Evolutionary conservation across 139 green algal species (phyloP).

Genomic region (Coelastrella sp.): DNA sequence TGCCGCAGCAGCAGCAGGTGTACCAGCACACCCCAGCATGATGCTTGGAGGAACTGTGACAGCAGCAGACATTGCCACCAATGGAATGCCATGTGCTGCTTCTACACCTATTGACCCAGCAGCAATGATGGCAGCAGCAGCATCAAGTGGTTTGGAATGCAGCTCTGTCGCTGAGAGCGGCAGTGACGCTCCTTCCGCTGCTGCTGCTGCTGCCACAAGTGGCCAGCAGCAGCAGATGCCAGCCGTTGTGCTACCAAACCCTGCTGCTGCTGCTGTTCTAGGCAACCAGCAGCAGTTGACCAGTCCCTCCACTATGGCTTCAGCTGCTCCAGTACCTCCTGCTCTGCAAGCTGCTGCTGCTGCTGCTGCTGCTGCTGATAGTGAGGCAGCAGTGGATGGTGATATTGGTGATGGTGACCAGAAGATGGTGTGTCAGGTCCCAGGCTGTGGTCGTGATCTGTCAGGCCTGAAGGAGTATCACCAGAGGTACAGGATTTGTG

Average conservation of each 20-base stretch:
- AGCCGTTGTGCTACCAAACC: neutral
- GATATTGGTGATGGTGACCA: constrained; percentile 42
- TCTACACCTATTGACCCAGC: too few relatives aligned
- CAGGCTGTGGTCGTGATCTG: constrained; percentile 72
- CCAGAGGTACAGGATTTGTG: constrained; percentile 88
- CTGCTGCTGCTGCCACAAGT: neutral
- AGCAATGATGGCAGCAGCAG: neutral
- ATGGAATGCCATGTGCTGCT: too few relatives aligned
- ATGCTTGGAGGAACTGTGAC: neutral
- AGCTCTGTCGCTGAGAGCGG: neutral
- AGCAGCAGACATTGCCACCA: neutral
- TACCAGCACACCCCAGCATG: too few relatives aligned
- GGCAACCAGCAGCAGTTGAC: neutral
- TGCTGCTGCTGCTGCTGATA: neutral
- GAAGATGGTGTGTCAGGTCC: constrained; percentile 69
- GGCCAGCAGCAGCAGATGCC: constrained; percentile 14
- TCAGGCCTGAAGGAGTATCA: constrained; percentile 86
- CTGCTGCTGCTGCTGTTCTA: neutral
- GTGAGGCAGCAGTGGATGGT: constrained; percentile 17
- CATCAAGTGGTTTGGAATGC: neutral
- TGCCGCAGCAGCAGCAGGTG: constrained; percentile 19
- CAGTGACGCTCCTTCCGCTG: neutral
- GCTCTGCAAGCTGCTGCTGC: neutral
- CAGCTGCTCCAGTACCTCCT: neutral
- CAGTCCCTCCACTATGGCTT: neutral